Evolutionary conservation across 2,329 filamentous ascomycete genomes (phyloP), one percentile per base, ranked within the genome.

Genomic region (Xylariaceae sp.): DNA sequence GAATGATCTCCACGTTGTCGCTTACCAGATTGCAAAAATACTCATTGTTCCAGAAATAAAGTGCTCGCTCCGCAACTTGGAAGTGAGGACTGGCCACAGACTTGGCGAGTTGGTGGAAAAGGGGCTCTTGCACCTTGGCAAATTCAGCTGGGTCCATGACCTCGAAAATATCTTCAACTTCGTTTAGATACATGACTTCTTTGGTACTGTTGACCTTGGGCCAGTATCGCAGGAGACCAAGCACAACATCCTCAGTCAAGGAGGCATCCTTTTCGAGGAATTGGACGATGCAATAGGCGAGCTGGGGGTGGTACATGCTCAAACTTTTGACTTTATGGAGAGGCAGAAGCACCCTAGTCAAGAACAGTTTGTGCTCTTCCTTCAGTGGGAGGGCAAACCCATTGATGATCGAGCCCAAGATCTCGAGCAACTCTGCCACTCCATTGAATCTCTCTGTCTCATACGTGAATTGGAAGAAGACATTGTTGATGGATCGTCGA

Each of bases 41-140:
- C 71, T 99, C 94, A 68, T 99, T 99, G 79, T 99, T 99, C 94
- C 94, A 99, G 77, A 99, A 99, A 75, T 99, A 99, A 28, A 99
- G 80, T 5, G 94, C 94, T 60, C 94, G 86, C 75, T 99, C 94
- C 16, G 94, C 94, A 53, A 99, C 94, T 78, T 99, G 94, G 76
- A 99, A 99, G 73, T 99, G 94, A 45, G 94, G 94, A 69, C 94
- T 99, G 45, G 94, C 93, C 40, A 99, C 94, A 2, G 94, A 97
- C 72, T 97, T 99, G 60, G 94, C 92, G 60, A 99, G 80, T 70
- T 99, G 94, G 64, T 96, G 91, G 79, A 99, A 99, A 38, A 99
- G 76, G 45, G 94, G 93, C 67, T 97, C 94, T 71, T 99, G 94
- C 38, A 99, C 94, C 75, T 99, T 99, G 63, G 92, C 92, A 66